Base-by-base conservation (phyloP, 1,284 basidiomycete genomes). In the Puccinia triticina region DNA sequence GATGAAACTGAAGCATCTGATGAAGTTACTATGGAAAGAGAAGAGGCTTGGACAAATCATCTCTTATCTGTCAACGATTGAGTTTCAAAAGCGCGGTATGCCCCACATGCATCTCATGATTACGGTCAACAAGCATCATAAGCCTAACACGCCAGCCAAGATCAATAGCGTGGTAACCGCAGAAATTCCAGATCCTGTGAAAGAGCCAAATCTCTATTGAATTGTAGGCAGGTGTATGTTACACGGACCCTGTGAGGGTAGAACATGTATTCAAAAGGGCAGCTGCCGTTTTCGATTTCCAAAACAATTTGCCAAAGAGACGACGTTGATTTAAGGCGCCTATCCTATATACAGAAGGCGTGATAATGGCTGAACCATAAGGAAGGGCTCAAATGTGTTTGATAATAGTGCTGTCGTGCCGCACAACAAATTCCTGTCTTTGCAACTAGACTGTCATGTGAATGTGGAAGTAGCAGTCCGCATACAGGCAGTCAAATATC, bases 71-170 rank as follows among this genome's bases (percentile, higher is more conserved):
- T 88, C 88, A 78, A 88, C 87, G 0, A 89, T 90, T 79, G 89
- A 90, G 83, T 90, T 89, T 75, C 90, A 90, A 83, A 90, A 90
- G 81, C 85, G 88, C 0, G 89, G 89, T 0, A 86, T 90, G 0
- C 89, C 89, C 2, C 89, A 90, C 76, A 87, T 88, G 83, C 90
- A 91, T 37, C 18, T 64, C 7, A 64, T 64, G 29, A 12, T 64
- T 3, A 64, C 32, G 1, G 14, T 64, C 2, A 32, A 32, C 32
- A 3, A 21, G 21, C 2, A 14, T 29, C 43, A 46, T 46, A 46
- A 29, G 37, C 23, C 67, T 8, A 46, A 11, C 2, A 69, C 67
- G 10, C 37, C 67, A 3, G 67, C 11, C 2, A 26, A 29, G 46
- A 46, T 69, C 21, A 26, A 69, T 34, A 1, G 2, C 2, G 21